Percentiles rank a stretch among this genome's conserved stretches.
Evolutionary conservation across 2,329 filamentous ascomycete genomes (phyloP).

Genomic region (Ascochyta pisi): DNA sequence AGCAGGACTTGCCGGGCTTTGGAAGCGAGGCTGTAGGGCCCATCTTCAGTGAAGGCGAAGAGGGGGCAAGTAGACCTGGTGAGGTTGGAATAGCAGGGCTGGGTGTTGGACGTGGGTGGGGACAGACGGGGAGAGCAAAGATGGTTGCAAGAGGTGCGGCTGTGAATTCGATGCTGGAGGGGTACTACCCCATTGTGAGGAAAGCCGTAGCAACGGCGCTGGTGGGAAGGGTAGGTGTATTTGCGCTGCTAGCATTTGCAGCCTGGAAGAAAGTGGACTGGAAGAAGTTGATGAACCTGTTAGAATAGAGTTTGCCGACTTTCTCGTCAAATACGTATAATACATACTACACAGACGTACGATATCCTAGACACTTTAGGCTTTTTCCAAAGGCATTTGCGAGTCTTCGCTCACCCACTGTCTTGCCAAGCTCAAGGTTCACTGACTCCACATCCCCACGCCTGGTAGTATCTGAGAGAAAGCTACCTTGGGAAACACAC

Average conservation of each 20-base stretch:
- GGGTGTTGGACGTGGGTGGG: conserved; percentile 52
- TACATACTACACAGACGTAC: neutral
- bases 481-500: neutral
- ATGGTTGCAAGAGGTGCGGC: conserved; percentile 50
- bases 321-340: neutral
- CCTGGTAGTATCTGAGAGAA: neutral
- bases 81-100: conserved; percentile 56
- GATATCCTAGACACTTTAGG: no score
- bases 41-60: conserved; percentile 23
- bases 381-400: neutral
- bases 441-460: conserved; percentile 8
- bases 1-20: conserved; percentile 34
- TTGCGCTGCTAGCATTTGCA: conserved; percentile 29
- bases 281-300: conserved; percentile 1
- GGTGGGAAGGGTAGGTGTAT: conserved; percentile 44
- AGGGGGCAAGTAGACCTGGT: conserved; percentile 43
- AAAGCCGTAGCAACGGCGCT: conserved; percentile 55
- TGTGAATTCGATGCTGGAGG: conserved; percentile 59
- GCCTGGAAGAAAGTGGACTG: conserved; percentile 28
- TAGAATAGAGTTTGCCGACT: neutral
- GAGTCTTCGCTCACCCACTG: neutral
- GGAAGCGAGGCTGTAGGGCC: conserved; percentile 32
- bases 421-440: conserved; percentile 6
- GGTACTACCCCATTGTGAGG: conserved; percentile 60
- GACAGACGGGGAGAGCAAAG: conserved; percentile 43